Evolutionary conservation across 1,284 basidiomycete species (phyloP).

Genomic region (Heterobasidion occidentale): DNA sequence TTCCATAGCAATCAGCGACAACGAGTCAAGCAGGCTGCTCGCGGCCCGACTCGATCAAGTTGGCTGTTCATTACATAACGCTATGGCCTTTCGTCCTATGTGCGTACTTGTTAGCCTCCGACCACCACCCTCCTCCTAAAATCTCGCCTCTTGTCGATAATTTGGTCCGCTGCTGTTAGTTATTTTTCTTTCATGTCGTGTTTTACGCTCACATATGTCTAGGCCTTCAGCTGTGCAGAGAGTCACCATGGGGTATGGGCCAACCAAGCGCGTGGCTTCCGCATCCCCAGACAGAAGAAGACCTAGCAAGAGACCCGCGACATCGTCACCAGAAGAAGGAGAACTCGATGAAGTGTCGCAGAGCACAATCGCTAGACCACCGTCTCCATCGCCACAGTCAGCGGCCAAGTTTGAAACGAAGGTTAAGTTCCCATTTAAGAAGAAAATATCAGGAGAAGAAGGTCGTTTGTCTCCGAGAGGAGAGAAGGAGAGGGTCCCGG

Average conservation of each 20-base stretch:
- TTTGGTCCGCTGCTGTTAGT: too few species aligned
- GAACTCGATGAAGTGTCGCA: slow-evolving; percentile 50
- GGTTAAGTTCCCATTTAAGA: slow-evolving; percentile 65
- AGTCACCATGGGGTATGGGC: background rate
- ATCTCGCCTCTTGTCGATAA: background rate
- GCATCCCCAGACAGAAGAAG: slow-evolving; percentile 33
- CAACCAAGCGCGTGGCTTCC: slow-evolving; percentile 46
- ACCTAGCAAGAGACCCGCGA: slow-evolving; percentile 45
- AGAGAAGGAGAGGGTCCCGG: slow-evolving; percentile 8
- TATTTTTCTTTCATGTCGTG: too few species aligned
- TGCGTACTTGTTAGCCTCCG: background rate
- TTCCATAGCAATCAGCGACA: background rate
- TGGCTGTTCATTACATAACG: background rate
- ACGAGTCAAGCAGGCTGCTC: background rate
- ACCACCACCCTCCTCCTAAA: background rate
- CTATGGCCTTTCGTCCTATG: background rate
- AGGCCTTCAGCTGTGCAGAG: background rate
- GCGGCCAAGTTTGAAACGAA: slow-evolving; percentile 23
- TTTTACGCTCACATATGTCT: background rate
- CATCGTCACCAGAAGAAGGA: slow-evolving; percentile 69
- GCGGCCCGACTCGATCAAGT: background rate
- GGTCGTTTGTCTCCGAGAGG: background rate
- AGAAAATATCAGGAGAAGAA: slow-evolving; percentile 27
- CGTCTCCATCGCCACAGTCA: slow-evolving; percentile 15
- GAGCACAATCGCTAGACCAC: slow-evolving; percentile 8